Percentiles rank a stretch among this genome's conserved stretches.
Conservation (phyloP, 306 rosid species). For the Albizia julibrissin region DNA sequence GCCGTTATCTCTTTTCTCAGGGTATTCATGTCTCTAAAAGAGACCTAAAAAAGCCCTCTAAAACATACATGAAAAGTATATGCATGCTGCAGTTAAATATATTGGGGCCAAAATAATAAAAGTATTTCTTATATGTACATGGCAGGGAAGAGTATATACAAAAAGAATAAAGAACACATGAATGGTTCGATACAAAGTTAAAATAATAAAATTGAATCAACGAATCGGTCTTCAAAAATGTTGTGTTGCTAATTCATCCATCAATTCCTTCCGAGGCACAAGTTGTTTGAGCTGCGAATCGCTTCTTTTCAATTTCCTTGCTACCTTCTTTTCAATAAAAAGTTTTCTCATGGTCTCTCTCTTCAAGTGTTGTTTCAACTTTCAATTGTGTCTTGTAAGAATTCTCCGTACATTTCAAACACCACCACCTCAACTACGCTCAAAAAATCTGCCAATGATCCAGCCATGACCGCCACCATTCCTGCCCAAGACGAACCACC, state of each 20-base stretch:
- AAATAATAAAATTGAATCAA: neutral
- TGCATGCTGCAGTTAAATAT: too few relatives aligned
- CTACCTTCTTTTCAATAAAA: constrained; percentile 45
- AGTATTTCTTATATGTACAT: too few relatives aligned
- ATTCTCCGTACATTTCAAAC: constrained; percentile 54
- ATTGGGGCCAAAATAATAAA: too few relatives aligned
- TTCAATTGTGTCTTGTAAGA: constrained; percentile 39
- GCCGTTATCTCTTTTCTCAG: too few relatives aligned
- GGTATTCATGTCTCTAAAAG: too few relatives aligned
- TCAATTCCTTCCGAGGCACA: neutral
- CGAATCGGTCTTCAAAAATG: neutral
- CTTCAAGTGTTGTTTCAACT: constrained; percentile 41
- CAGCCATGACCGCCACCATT: constrained; percentile 38
- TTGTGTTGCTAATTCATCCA: neutral
- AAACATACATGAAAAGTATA: too few relatives aligned
- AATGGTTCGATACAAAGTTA: neutral
- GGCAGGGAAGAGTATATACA: neutral
- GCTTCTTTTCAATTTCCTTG: constrained; percentile 48
- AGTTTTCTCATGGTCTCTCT: constrained; percentile 39
- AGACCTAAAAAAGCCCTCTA: too few relatives aligned
- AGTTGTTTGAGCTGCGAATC: constrained; percentile 43
- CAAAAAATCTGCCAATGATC: constrained; percentile 51
- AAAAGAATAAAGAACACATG: neutral
- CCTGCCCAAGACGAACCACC: constrained; percentile 24
- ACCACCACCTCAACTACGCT: constrained; percentile 60